Percentiles rank a stretch among this genome's conserved stretches.
phyloP scores from a whole-genome alignment of 1,284 basidiomycete species.

The Ceratobasidium sp. region DNA sequence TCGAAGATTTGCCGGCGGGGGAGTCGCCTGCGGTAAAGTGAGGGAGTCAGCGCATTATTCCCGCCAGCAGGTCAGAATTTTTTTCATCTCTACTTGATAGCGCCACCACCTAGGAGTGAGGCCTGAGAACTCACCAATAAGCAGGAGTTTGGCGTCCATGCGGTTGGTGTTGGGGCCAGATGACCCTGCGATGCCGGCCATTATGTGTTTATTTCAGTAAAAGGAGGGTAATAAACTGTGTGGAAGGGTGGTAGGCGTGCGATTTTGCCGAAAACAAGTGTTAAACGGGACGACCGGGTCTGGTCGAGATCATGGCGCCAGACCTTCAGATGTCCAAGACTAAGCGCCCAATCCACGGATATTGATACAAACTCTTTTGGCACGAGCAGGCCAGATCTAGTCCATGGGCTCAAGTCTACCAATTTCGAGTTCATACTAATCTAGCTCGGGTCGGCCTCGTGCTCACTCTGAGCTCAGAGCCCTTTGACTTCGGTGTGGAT shows the following conservation, averaged over 20 bases:
- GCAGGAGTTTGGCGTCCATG: slow-evolving; percentile 90
- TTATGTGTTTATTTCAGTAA: slow-evolving; percentile 40
- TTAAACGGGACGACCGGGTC: slow-evolving; percentile 23
- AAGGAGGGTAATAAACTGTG: not conserved
- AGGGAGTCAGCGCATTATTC: slow-evolving; percentile 28
- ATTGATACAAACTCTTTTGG: slow-evolving; percentile 2
- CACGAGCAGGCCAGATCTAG: slow-evolving; percentile 1
- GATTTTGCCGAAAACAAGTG: not conserved
- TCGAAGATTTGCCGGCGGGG: slow-evolving; percentile 99
- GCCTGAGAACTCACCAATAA: slow-evolving; percentile 75
- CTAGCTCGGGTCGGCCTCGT: not conserved
- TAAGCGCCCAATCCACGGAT: slow-evolving; percentile 30
- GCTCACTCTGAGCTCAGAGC: slow-evolving; percentile 58
- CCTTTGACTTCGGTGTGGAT: slow-evolving; percentile 57
- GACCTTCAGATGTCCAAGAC: slow-evolving; percentile 8
- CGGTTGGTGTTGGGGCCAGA: slow-evolving; percentile 72
- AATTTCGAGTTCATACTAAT: not conserved
- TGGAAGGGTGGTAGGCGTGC: not conserved
- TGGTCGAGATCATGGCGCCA: slow-evolving; percentile 35
- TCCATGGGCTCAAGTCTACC: not conserved
- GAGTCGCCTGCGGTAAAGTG: slow-evolving; percentile 82
- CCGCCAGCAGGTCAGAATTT: slow-evolving; percentile 22
- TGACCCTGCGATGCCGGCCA: slow-evolving; percentile 56
- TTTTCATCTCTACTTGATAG: slow-evolving; percentile 12
- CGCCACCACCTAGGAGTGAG: too few relatives aligned